Evolutionary conservation across 805 yeast species (phyloP), one percentile per base, ranked within the genome.

Genomic region (Suhomyces prunicola): DNA sequence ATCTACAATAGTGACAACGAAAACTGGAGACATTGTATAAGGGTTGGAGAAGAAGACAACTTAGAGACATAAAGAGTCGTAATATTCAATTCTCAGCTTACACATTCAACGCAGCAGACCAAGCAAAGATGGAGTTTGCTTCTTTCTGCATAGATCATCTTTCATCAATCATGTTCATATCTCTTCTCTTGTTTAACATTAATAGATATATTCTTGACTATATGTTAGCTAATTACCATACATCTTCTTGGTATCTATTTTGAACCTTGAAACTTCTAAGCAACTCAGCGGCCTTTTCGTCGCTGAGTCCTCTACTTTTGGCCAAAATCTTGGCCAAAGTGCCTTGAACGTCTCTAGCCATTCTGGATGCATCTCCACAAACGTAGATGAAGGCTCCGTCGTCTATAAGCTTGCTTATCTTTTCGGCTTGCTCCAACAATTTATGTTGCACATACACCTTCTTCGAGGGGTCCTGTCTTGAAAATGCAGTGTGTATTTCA

Each of bases 241-340:
- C 97, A 78, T 93, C 99, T 74, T 94, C 98, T 75, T 93, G 99
- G 71, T 91, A 93, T 72, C 87, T 84, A 68, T 92, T 93, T 61
- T 87, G 86, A 24, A 89, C 84, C 69, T 88, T 89, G 74, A 88
- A 81, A 57, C 85, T 81, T 74, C 90, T 88, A 54, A 90, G 80
- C 64, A 88, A 76, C 54, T 87, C 94, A 51, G 82, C 81, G 12
- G 96, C 97, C 58, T 83, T 84, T 33, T 80, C 87, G 53, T 78
- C 79, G 6, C 85, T 59, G 27, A 90, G 71, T n/a, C 78, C 81
- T 64, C 92, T 85, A 58, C 83, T 82, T 52, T 80, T 68, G 46
- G 84, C 70, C 47, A 92, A 67, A 53, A 94, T 85, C 56, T 80
- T 76, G 12, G 79, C 78, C 54, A 93, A 77, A 1, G 93, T 78